phyloP scores from a whole-genome alignment of 106 monocot genomes.

The Dactylorhiza incarnata region DNA sequence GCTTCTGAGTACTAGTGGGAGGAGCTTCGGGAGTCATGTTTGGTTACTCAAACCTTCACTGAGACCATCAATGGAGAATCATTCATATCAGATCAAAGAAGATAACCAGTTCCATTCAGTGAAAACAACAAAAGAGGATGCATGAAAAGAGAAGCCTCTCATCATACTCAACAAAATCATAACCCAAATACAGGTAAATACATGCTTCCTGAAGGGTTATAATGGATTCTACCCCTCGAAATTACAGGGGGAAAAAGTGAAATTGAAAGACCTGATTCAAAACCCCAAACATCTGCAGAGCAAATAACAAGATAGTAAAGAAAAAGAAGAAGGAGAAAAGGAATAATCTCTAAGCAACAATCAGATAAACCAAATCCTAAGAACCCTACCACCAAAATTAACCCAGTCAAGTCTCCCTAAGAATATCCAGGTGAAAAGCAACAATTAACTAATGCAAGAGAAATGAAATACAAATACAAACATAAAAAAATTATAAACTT shows the following conservation, averaged over 20 bases:
- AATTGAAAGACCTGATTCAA: not conserved
- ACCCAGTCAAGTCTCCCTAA: not conserved
- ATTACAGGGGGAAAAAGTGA: not conserved
- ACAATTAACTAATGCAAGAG: not conserved
- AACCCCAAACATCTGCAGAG: not conserved
- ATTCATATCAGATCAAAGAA: constrained; percentile 16
- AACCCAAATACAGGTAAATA: not conserved
- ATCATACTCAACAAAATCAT: not conserved
- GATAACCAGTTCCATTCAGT: not conserved
- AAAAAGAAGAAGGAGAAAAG: not conserved
- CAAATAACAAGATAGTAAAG: not conserved
- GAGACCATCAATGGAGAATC: constrained; percentile 5
- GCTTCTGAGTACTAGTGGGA: constrained; percentile 26
- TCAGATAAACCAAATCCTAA: not conserved
- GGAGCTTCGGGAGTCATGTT: constrained; percentile 29
- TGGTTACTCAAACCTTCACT: constrained; percentile 37
- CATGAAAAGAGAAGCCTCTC: not conserved
- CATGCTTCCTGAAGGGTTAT: not conserved
- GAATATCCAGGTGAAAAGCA: not conserved
- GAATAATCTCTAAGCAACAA: not conserved
- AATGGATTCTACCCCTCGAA: not conserved
- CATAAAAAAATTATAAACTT: not conserved
- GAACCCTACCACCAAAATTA: not conserved
- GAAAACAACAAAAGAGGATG: not conserved
- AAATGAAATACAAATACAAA: not conserved